phyloP scores from a whole-genome alignment of 768 basidiomycete genomes.

The Lactarius vividus region DNA sequence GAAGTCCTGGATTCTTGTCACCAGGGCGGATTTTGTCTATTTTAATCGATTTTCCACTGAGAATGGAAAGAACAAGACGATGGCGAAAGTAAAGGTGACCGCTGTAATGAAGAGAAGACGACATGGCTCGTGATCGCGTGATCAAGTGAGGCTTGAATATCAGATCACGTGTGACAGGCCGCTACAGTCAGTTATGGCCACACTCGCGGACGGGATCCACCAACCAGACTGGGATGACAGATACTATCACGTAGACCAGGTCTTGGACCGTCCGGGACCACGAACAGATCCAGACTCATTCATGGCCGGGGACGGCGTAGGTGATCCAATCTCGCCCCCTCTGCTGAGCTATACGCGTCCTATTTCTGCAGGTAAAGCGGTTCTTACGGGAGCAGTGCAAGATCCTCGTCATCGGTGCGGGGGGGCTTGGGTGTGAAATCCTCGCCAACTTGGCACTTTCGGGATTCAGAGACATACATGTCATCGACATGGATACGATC shows the following conservation, averaged over 20 bases:
- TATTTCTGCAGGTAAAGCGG: conserved; percentile 65
- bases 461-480: conserved; percentile 98
- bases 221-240: conserved; percentile 54
- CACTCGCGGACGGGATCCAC: conserved; percentile 38
- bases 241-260: conserved; percentile 82
- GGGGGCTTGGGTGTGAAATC: conserved; percentile 97
- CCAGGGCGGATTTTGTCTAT: conserved; percentile 87
- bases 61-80: conserved; percentile 82
- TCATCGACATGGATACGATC: conserved; percentile 99
- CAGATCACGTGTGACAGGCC: conserved; percentile 2
- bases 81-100: conserved; percentile 83
- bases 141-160: conserved; percentile 9
- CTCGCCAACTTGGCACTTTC: conserved; percentile 93
- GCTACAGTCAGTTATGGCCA: neutral
- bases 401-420: conserved; percentile 96
- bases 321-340: conserved; percentile 27
- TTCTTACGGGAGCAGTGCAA: conserved; percentile 84
- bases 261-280: conserved; percentile 83
- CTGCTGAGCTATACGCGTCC: neutral
- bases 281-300: conserved; percentile 78
- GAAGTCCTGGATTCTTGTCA: conserved; percentile 93
- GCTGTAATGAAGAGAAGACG: conserved; percentile 52
- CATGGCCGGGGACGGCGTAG: conserved; percentile 74
- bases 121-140: neutral
- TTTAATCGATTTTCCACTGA: conserved; percentile 81